Conservation (phyloP, 129 eudicot species). For the Tanacetum coccineum region DNA sequence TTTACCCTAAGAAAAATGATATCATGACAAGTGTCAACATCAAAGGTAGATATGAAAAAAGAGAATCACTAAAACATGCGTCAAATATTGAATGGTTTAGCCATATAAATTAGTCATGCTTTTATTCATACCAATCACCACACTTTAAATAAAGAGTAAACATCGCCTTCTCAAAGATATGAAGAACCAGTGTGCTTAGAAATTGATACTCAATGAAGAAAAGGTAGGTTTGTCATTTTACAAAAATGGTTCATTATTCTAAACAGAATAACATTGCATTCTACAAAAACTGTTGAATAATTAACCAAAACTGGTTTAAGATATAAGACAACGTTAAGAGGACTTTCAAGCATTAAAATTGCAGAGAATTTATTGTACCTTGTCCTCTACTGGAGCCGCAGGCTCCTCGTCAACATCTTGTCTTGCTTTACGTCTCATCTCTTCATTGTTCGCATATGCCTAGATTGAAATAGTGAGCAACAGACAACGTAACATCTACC, state of each 20-base stretch:
- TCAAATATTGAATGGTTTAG: too few species aligned
- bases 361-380: conserved; percentile 44
- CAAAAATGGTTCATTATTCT: neutral
- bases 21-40: too few species aligned
- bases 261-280: neutral
- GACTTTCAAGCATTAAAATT: conserved; percentile 3
- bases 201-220: neutral
- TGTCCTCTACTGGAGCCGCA: conserved; percentile 50
- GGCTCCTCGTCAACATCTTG: conserved; percentile 53
- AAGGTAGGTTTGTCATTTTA: neutral
- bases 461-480: conserved; percentile 30
- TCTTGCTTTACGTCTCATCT: conserved; percentile 61
- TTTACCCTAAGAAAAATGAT: too few species aligned
- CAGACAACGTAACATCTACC: conserved; percentile 3
- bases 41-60: too few species aligned
- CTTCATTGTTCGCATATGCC: conserved; percentile 83
- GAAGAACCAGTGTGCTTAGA: too few species aligned
- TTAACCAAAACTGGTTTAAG: neutral
- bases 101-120: neutral
- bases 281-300: neutral
- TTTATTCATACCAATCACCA: neutral
- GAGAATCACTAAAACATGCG: too few species aligned
- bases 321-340: conserved; percentile 3
- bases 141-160: neutral
- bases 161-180: neutral